phyloP scores from a whole-genome alignment of 73 alveolate genomes.

The Paramecium primaurelia region DNA sequence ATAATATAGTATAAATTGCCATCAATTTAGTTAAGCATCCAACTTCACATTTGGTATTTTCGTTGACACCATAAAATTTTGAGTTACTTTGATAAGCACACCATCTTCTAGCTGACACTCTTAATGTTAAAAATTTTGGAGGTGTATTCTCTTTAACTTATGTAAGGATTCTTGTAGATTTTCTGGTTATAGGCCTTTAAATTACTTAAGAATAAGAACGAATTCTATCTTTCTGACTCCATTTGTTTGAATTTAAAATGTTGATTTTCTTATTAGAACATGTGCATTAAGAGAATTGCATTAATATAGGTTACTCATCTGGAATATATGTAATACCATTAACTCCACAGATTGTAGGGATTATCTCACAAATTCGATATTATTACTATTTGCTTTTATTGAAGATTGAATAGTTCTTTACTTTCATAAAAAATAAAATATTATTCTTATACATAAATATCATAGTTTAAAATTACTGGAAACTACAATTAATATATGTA shows the following conservation, averaged over 20 bases:
- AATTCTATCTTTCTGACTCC: constrained; percentile 25
- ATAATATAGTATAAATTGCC: not conserved
- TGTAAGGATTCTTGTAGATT: not conserved
- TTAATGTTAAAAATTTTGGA: not conserved
- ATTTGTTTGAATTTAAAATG: not conserved
- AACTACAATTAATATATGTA: not conserved
- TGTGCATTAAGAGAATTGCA: not conserved
- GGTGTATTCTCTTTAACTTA: not conserved
- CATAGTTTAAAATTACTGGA: not conserved
- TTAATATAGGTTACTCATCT: not conserved
- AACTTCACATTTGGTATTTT: constrained; percentile 12
- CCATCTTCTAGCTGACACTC: constrained; percentile 18
- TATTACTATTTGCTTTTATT: not conserved
- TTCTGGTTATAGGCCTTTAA: not conserved
- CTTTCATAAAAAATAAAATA: not conserved
- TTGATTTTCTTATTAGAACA: not conserved
- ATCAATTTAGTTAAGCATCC: not conserved
- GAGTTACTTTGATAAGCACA: not conserved
- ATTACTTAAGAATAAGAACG: constrained; percentile 8
- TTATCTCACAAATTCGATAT: constrained; percentile 36
- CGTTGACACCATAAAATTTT: not conserved
- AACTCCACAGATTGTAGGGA: constrained; percentile 26
- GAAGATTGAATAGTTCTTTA: not conserved
- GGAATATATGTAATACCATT: constrained; percentile 10
- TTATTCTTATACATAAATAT: not conserved